Percentiles rank a stretch among this genome's conserved stretches.
Evolutionary conservation across 2,329 filamentous ascomycete genomes (phyloP).

Genomic region (Penicillium sp.): DNA sequence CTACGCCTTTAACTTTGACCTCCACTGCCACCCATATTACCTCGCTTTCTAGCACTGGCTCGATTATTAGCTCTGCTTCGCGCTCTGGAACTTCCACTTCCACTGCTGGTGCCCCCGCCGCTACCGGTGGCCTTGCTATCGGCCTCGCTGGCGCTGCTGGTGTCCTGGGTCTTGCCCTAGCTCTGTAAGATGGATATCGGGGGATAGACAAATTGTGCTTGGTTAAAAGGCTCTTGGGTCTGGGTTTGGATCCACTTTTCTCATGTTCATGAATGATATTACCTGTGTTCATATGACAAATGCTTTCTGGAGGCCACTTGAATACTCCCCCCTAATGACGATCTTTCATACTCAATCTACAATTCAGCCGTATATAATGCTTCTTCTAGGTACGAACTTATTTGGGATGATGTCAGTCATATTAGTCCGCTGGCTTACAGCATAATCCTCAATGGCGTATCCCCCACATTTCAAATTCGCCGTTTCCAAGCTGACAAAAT

Average conservation of each 20-base stretch:
- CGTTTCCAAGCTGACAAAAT: not conserved
- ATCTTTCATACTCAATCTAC: not conserved
- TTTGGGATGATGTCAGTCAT: not conserved
- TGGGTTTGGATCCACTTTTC: not conserved
- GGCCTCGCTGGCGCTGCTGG: constrained; percentile 27
- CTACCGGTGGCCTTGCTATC: constrained; percentile 26
- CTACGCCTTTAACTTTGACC: constrained; percentile 9
- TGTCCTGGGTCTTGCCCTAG: constrained; percentile 29
- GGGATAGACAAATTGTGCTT: not conserved
- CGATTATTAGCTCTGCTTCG: constrained; percentile 13
- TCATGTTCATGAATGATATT: not conserved
- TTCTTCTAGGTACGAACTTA: not conserved
- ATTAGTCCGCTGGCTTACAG: not conserved
- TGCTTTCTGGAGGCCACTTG: not conserved
- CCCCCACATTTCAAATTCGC: not conserved
- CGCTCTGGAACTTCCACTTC: constrained; percentile 18
- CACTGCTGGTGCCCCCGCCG: constrained; percentile 21
- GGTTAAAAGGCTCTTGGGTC: too few species aligned
- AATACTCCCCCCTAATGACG: not conserved
- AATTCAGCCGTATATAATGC: not conserved
- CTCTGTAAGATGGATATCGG: constrained; percentile 13
- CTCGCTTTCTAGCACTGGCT: constrained; percentile 3
- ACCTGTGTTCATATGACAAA: not conserved
- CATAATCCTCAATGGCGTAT: too few species aligned
- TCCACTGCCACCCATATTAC: constrained; percentile 12